Evolutionary conservation across 73 alveolate species (phyloP).

Genomic region (Symbiodinium pilosum): DNA sequence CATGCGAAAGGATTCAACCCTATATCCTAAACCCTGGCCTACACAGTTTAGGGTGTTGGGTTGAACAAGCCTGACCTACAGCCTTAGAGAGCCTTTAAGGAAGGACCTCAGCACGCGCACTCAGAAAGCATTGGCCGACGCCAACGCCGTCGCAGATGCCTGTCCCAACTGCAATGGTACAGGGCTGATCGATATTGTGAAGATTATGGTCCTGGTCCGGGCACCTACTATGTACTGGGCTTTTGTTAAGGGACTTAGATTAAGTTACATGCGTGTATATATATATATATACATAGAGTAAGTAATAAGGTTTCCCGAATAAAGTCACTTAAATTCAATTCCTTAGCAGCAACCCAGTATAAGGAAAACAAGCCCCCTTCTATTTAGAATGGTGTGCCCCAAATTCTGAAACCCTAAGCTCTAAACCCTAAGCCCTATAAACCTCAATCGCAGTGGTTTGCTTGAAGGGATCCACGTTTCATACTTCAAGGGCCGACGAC

Average conservation of each 20-base stretch:
- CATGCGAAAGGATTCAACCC: background rate
- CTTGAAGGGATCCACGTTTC: background rate
- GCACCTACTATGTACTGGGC: no score
- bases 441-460: background rate
- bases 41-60: background rate
- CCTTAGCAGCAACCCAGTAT: no score
- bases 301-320: no score
- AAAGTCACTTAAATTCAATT: no score
- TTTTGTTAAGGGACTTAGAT: no score
- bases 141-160: slow-evolving; percentile 75
- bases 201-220: no score
- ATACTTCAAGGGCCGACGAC: no score
- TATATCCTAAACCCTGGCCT: background rate
- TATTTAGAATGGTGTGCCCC: background rate
- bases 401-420: background rate
- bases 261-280: no score
- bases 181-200: no score
- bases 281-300: no score
- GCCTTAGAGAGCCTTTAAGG: background rate
- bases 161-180: no score
- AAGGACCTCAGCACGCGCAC: slow-evolving; percentile 8
- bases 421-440: background rate
- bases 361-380: no score
- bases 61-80: background rate
- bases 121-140: slow-evolving; percentile 81